Evolutionary conservation across 2,329 filamentous ascomycete species (phyloP), one percentile per base, ranked within the genome.

Genomic region (Dendryphion nanum): DNA sequence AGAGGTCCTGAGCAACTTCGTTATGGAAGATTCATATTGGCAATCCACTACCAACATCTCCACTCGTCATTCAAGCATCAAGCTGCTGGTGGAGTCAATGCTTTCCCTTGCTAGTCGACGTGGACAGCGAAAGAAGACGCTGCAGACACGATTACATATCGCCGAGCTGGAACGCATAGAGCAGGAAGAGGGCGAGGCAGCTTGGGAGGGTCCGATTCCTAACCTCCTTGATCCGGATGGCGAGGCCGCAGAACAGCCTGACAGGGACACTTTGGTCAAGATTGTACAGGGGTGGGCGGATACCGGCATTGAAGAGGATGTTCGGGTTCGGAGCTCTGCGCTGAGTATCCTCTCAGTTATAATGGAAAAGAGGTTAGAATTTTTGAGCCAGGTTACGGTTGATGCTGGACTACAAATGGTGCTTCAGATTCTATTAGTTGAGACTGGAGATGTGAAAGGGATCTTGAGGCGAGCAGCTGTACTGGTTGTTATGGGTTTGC

Each of bases 261-360:
- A 71, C 57, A 47, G 64, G 52, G 30, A 73, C 67, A 42, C 74
- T 74, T 39, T 79, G 73, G 19, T 70, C 75, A 32, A 74, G 41
- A 86, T 88, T 42, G 71, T 87, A 1, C 67, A 74, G 12, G 83
- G 82, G 1, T 88, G 85, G 85, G 75, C 83, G 47, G 76, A 81
- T 44, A 81, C 79, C 39, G 83, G 82, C 0, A 42, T 63, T 1
- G 74, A 75, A 41, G 85, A 89, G 58, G 85, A 89, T 53, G 70
- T 87, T 10, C 75, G 85, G 4, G 76, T 89, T 48, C 78, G 85
- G 1, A 69, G 83, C 12, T 87, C 84, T 16, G 81, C 84, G 4
- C 61, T 89, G 5, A 84, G 82, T 4, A 75, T 89, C 32, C 70
- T 89, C 30, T 76, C 77, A 1, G 66, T 67, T 2, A 72, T 73